Evolutionary conservation across 2,329 filamentous ascomycete species (phyloP).

Genomic region (Thelonectria discophora): DNA sequence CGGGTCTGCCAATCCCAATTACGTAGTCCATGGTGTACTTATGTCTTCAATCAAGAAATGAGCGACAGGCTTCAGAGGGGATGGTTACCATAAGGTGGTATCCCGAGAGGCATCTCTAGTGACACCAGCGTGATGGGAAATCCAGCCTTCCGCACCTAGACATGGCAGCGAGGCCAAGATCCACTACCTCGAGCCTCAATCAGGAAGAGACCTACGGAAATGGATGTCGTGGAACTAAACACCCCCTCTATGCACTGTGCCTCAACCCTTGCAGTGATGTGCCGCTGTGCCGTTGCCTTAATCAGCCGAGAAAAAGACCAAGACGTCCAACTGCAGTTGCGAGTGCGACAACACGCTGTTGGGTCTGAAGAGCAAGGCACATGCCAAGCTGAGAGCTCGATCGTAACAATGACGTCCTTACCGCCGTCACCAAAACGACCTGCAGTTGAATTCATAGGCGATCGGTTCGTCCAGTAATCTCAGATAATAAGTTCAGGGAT

Average conservation of each 20-base stretch:
- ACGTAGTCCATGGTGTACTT: constrained; percentile 2
- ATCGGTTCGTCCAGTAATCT: background rate
- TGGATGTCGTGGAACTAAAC: constrained; percentile 2
- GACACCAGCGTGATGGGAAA: background rate
- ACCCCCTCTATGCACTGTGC: constrained; percentile 5
- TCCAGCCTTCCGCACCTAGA: background rate
- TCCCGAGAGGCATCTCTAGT: background rate
- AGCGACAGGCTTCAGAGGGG: background rate
- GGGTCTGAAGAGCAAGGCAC: too few relatives aligned
- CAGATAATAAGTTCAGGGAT: background rate
- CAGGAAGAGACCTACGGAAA: constrained; percentile 14
- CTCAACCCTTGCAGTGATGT: background rate
- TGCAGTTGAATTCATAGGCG: background rate
- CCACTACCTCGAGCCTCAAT: constrained; percentile 12
- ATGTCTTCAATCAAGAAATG: background rate
- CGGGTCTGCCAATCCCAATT: background rate
- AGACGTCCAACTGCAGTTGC: too few relatives aligned
- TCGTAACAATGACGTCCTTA: background rate
- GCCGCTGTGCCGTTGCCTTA: background rate
- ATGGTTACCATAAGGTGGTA: background rate
- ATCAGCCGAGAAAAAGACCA: too few relatives aligned
- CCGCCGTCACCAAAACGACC: background rate
- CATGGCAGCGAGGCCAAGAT: background rate
- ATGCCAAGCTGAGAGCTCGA: background rate
- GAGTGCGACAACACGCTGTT: too few relatives aligned